Evolutionary conservation across 208 protist genomes (phyloP).

Genomic region (Trichomonas gallinae): DNA sequence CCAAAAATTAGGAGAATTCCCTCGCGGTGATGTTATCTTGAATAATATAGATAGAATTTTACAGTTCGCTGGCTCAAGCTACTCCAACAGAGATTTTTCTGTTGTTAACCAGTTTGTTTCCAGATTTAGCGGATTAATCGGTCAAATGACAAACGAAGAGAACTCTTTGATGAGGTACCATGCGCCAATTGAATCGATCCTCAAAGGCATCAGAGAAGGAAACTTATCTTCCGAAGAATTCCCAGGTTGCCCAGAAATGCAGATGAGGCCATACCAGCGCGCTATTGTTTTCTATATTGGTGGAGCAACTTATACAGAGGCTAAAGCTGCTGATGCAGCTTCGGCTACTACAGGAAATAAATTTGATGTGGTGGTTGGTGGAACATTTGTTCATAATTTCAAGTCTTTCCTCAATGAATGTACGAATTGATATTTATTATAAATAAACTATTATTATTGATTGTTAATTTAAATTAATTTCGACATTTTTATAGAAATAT

Average conservation of each 20-base stretch:
- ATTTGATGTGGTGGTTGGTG: neutral
- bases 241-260: neutral
- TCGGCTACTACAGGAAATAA: neutral
- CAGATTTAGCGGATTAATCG: neutral
- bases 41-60: neutral
- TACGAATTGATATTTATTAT: neutral
- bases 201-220: neutral
- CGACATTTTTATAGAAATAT: no score
- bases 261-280: neutral
- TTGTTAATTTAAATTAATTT: no score
- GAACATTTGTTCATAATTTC: conserved; percentile 1
- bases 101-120: neutral
- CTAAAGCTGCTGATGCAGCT: neutral
- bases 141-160: neutral
- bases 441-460: neutral
- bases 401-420: neutral
- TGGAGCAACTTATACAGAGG: neutral
- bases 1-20: neutral
- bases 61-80: neutral
- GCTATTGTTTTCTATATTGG: neutral
- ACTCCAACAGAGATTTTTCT: neutral
- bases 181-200: neutral
- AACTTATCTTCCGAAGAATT: neutral
- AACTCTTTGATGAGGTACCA: neutral
- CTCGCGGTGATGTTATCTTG: neutral